phyloP scores from a whole-genome alignment of 2,329 filamentous ascomycete genomes.

The Boeremia exigua region DNA sequence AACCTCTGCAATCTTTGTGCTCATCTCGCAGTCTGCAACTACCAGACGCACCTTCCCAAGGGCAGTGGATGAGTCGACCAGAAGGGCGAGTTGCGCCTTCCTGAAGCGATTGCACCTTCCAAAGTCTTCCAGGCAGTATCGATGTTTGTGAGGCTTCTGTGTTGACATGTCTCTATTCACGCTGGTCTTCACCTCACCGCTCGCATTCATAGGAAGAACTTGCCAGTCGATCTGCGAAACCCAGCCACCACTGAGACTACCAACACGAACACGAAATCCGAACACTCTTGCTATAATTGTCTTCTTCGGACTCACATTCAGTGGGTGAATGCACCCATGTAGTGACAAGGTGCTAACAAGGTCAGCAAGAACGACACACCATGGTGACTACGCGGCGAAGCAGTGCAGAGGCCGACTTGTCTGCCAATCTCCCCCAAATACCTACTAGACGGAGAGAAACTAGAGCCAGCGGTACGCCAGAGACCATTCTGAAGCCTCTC shows the following conservation, averaged over 20 bases:
- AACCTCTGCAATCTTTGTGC: neutral
- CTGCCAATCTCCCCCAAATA: neutral
- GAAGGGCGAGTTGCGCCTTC: constrained; percentile 17
- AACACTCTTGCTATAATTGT: neutral
- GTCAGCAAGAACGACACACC: neutral
- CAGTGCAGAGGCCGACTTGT: constrained; percentile 4
- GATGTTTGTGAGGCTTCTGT: neutral
- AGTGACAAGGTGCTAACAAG: neutral
- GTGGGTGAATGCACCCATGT: no score
- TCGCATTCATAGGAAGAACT: neutral
- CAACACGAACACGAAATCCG: neutral
- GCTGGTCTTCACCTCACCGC: neutral
- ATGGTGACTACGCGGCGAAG: constrained; percentile 23
- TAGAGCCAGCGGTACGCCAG: neutral
- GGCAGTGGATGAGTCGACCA: neutral
- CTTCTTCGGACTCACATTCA: neutral
- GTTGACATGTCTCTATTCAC: constrained; percentile 2
- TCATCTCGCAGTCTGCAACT: neutral
- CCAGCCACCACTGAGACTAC: neutral
- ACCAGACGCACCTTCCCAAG: neutral
- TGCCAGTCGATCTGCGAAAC: neutral
- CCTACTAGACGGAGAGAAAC: neutral
- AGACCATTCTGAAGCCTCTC: neutral
- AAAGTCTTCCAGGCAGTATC: constrained; percentile 12
- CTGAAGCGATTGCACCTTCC: constrained; percentile 20